Evolutionary conservation across 2,329 filamentous ascomycete species (phyloP).

Genomic region (Fusarium setosum): DNA sequence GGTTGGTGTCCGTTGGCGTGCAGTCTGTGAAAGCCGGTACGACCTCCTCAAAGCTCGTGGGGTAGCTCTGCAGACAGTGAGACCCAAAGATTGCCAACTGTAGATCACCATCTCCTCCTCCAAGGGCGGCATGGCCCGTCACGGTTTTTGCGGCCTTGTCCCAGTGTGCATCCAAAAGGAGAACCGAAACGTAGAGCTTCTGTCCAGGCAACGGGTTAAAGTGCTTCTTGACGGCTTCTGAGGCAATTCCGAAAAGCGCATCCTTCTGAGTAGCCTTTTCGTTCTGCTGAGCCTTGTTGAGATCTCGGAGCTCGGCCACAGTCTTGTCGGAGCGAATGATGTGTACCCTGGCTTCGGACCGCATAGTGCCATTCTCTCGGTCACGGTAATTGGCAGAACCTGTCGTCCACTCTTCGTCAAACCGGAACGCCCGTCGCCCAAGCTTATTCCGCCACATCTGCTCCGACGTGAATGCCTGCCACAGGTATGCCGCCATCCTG

Average conservation of each 20-base stretch:
- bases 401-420: constrained; percentile 94
- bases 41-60: constrained; percentile 88
- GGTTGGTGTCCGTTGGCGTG: constrained; percentile 84
- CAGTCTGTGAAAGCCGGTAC: constrained; percentile 91
- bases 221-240: constrained; percentile 80
- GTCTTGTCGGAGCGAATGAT: constrained; percentile 86
- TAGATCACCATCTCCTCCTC: constrained; percentile 77
- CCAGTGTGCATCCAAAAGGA: constrained; percentile 92
- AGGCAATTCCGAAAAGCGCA: constrained; percentile 81
- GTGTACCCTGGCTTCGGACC: constrained; percentile 92
- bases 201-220: constrained; percentile 82
- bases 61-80: constrained; percentile 91
- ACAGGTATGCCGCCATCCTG: constrained; percentile 93
- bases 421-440: constrained; percentile 86
- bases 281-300: constrained; percentile 84
- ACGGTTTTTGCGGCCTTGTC: constrained; percentile 77
- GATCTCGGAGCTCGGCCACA: constrained; percentile 82
- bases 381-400: constrained; percentile 85
- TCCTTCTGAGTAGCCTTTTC: constrained; percentile 74
- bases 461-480: constrained; percentile 97
- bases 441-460: constrained; percentile 94
- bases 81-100: constrained; percentile 93
- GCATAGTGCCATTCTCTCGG: constrained; percentile 75
- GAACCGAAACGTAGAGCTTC: constrained; percentile 86
- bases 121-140: constrained; percentile 85